Evolutionary conservation across 345 rosid species (phyloP).

Genomic region (Citrus reticulata): DNA sequence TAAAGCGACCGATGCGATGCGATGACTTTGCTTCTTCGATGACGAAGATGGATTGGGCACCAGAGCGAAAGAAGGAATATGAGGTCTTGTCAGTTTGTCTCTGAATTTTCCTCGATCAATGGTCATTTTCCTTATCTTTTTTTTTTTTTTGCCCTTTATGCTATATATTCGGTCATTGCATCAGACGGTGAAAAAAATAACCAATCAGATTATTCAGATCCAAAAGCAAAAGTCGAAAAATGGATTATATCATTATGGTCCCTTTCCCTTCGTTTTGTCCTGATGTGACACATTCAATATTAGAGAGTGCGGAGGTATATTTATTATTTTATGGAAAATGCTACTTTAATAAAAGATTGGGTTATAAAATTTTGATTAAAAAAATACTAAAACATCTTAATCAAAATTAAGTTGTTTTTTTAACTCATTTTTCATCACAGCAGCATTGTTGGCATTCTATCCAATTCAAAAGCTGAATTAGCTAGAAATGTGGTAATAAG

Average conservation of each 20-base stretch:
- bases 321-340: too few species aligned
- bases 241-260: not conserved
- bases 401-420: too few species aligned
- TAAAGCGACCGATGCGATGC: not conserved
- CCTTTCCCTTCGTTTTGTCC: not conserved
- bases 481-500: too few species aligned
- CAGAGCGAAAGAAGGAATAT: not conserved
- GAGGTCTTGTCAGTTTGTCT: slow-evolving; percentile 21
- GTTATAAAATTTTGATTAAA: too few species aligned
- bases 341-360: too few species aligned
- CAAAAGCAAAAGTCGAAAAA: not conserved
- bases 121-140: not conserved
- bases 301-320: too few species aligned
- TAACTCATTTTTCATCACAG: too few species aligned
- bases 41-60: not conserved
- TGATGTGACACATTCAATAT: too few species aligned
- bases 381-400: too few species aligned
- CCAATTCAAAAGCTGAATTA: too few species aligned
- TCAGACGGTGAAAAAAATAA: not conserved
- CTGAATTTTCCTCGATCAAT: slow-evolving; percentile 19
- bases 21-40: not conserved
- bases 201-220: slow-evolving; percentile 1
- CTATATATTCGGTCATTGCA: not conserved
- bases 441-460: too few species aligned
- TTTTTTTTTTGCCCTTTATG: not conserved